Conservation (phyloP, 345 rosid species). For the Citrus inodora region DNA sequence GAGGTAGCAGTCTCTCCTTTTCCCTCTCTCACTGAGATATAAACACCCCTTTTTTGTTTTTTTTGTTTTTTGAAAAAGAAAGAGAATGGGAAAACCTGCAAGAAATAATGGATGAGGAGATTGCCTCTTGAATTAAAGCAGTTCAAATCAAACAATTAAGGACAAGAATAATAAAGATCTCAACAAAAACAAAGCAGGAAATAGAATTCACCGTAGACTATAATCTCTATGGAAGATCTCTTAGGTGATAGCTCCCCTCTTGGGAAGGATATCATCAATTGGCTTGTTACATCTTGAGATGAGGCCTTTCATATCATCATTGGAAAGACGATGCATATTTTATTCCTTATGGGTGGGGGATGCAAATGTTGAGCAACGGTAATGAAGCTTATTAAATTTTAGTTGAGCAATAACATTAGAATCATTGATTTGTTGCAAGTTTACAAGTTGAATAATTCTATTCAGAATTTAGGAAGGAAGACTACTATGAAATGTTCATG, state of each 20-base stretch:
- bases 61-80: not conserved
- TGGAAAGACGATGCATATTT: not conserved
- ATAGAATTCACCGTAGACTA: not conserved
- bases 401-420: not conserved
- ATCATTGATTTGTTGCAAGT: not conserved
- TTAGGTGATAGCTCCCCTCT: not conserved
- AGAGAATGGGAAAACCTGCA: not conserved
- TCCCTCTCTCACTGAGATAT: not conserved
- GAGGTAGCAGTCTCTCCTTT: conserved; percentile 42
- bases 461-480: not conserved
- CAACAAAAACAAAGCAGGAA: not conserved
- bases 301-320: not conserved
- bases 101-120: not conserved
- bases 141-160: not conserved
- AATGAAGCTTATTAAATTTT: not conserved
- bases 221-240: not conserved
- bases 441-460: not conserved
- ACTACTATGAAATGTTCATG: not conserved
- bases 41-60: not conserved
- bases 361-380: not conserved
- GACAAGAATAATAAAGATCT: not conserved
- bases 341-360: not conserved
- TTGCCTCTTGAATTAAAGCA: not conserved
- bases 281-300: not conserved
- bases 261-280: not conserved